A percentile compares a stretch with the other conserved stretches of the same genome.
Evolutionary conservation across 2,329 filamentous ascomycete genomes (phyloP).

Genomic region (Paecilomyces fulvus): DNA sequence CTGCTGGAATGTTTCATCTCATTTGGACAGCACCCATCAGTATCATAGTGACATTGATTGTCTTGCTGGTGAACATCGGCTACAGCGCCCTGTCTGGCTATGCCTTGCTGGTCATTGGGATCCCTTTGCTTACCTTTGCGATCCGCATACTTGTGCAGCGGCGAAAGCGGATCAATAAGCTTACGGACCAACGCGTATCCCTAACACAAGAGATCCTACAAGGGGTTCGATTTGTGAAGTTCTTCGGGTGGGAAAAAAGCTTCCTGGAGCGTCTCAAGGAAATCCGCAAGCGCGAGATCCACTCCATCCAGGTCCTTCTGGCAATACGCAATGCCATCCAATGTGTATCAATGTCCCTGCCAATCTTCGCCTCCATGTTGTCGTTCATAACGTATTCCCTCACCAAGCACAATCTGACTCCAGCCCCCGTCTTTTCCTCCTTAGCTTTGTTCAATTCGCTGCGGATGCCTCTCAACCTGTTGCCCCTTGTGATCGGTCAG

Average conservation of each 20-base stretch:
- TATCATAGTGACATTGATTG: constrained; percentile 66
- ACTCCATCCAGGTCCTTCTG: constrained; percentile 73
- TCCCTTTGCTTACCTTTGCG: constrained; percentile 68
- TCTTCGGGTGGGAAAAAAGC: constrained; percentile 87
- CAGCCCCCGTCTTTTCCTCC: constrained; percentile 83
- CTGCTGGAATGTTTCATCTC: constrained; percentile 82
- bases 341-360: constrained; percentile 71
- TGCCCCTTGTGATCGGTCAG: constrained; percentile 82
- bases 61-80: constrained; percentile 77
- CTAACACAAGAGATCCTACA: constrained; percentile 88
- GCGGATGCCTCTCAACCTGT: constrained; percentile 77
- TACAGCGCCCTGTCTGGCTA: constrained; percentile 89
- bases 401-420: constrained; percentile 58
- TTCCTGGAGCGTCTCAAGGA: constrained; percentile 69
- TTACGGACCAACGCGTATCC: constrained; percentile 86
- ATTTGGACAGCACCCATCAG: constrained; percentile 78
- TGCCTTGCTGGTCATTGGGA: constrained; percentile 65
- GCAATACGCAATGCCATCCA: constrained; percentile 79
- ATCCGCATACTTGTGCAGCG: constrained; percentile 69
- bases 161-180: constrained; percentile 75
- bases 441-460: constrained; percentile 88
- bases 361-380: constrained; percentile 91
- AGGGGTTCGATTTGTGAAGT: constrained; percentile 91
- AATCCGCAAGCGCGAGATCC: constrained; percentile 69
- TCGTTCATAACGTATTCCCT: constrained; percentile 73